Base-by-base conservation (phyloP, 805 yeast genomes). In the Nakazawaea holstii region DNA sequence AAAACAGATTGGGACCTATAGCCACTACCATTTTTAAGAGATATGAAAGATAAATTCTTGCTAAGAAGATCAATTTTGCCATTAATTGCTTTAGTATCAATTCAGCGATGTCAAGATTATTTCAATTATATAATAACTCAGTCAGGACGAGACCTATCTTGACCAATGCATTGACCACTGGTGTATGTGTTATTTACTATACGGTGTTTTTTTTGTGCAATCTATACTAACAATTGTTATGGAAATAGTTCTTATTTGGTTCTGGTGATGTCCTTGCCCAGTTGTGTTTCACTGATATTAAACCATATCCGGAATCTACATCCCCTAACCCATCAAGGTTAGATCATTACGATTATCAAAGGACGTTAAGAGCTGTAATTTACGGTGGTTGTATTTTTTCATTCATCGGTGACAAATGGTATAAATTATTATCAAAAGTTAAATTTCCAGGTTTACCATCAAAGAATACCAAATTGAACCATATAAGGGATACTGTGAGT, bases 191-290 rank as follows among this genome's bases (percentile, higher is more conserved):
- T 29, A 43, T 2, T 15, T n/a, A n/a, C n/a, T n/a, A n/a, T n/a
- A n/a, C n/a, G n/a, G n/a, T n/a, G n/a, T n/a, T n/a, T 24, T 45
- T 33, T 41, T 44, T 24, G 26, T 20, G 24, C 5, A 20, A 20
- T 20, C 24, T 20, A 20, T 20, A 46, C 29, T 33, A 41, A 42
- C 11, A 24, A 39, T 20, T 20, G 13, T 38, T 13, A 10, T 41
- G 26, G 11, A 15, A 39, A 9, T 9, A 58, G 59, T 49, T 71
- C 11, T 61, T 80, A 33, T 87, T 88, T 60, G 94, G 89, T 0
- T 50, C 80, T 1, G 96, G 96, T 2, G 96, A 89, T 61, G 65
- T 64, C 1, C 54, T 85, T 26, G 96, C 96, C 0, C 96, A 89
- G 60, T 38, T 64, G 0, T 55, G 77, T 6, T 76, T 77, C 59